Evolutionary conservation across 805 yeast species (phyloP).

Genomic region (Saturnispora silvae): DNA sequence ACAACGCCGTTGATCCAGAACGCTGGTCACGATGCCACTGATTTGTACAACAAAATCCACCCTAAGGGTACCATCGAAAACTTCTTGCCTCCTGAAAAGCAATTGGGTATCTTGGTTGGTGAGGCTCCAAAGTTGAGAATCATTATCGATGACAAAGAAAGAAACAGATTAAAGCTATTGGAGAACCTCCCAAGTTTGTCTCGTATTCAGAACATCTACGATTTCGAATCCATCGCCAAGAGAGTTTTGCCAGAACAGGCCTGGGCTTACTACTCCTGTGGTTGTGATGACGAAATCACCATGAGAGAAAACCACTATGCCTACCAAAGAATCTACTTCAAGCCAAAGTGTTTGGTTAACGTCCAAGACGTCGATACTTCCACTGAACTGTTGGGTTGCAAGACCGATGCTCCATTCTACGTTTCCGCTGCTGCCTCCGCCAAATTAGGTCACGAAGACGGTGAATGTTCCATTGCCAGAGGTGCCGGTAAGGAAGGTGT

Average conservation of each 20-base stretch:
- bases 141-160: constrained; percentile 32
- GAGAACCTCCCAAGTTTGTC: constrained; percentile 59
- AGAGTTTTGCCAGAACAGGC: constrained; percentile 66
- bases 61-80: constrained; percentile 73
- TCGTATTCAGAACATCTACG: constrained; percentile 66
- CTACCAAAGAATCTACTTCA: constrained; percentile 77
- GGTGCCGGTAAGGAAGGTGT: constrained; percentile 64
- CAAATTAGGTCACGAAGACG: constrained; percentile 85
- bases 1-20: constrained; percentile 30
- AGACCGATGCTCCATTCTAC: constrained; percentile 68
- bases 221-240: constrained; percentile 80
- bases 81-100: constrained; percentile 46
- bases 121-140: constrained; percentile 26
- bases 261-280: constrained; percentile 89
- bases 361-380: constrained; percentile 59
- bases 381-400: constrained; percentile 66
- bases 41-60: constrained; percentile 80
- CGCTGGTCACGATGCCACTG: constrained; percentile 46
- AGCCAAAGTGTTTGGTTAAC: constrained; percentile 74
- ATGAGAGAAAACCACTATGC: constrained; percentile 85
- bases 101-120: constrained; percentile 41
- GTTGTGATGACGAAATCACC: constrained; percentile 86
- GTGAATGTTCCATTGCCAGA: constrained; percentile 75
- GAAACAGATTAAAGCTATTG: constrained; percentile 31
- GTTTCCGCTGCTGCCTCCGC: constrained; percentile 88